These are phyloP conservation scores for Phlebopus sp. DNA, from an alignment of 1,284 basidiomycete species.

Conservation along the genomic window DNA sequence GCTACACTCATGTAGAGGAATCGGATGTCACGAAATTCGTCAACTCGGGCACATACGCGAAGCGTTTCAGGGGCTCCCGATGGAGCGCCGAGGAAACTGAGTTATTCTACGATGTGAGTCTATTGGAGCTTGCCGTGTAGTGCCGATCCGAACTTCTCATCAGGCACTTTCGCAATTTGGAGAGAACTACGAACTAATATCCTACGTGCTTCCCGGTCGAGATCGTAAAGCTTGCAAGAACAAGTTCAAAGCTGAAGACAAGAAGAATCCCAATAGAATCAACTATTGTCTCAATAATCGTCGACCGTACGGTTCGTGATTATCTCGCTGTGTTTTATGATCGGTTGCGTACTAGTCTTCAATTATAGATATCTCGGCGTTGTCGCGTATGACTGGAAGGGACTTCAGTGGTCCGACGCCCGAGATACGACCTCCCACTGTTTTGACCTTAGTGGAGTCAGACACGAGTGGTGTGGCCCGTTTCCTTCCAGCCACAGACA, in stretches of 20 bases:
- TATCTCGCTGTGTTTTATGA: background rate
- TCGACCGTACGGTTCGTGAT: conserved; percentile 60
- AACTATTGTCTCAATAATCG: conserved; percentile 65
- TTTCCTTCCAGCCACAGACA: background rate
- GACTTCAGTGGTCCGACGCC: conserved; percentile 80
- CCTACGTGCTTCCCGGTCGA: conserved; percentile 80
- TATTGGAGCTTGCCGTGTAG: conserved; percentile 1
- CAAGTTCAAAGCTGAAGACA: conserved; percentile 89
- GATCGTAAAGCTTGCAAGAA: conserved; percentile 86
- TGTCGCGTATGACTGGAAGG: conserved; percentile 75
- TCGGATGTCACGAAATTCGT: conserved; percentile 80
- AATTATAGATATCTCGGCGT: conserved; percentile 57
- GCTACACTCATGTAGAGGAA: conserved; percentile 80
- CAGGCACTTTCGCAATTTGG: conserved; percentile 86
- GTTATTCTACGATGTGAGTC: conserved; percentile 74
- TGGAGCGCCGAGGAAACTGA: conserved; percentile 89
- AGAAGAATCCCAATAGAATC: conserved; percentile 67
- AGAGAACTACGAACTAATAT: conserved; percentile 90
- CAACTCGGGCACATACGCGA: conserved; percentile 81
- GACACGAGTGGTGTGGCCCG: conserved; percentile 2
- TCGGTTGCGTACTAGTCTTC: conserved; percentile 1
- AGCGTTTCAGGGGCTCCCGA: conserved; percentile 69
- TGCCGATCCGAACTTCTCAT: conserved; percentile 5
- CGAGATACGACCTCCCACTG: conserved; percentile 53
- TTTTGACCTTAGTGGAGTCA: conserved; percentile 27